Percentiles rank a stretch among this genome's conserved stretches.
These are phyloP conservation scores for Pseudocercospora crystallina DNA, from an alignment of 2,329 filamentous ascomycete genomes.

Conservation along the genomic window DNA sequence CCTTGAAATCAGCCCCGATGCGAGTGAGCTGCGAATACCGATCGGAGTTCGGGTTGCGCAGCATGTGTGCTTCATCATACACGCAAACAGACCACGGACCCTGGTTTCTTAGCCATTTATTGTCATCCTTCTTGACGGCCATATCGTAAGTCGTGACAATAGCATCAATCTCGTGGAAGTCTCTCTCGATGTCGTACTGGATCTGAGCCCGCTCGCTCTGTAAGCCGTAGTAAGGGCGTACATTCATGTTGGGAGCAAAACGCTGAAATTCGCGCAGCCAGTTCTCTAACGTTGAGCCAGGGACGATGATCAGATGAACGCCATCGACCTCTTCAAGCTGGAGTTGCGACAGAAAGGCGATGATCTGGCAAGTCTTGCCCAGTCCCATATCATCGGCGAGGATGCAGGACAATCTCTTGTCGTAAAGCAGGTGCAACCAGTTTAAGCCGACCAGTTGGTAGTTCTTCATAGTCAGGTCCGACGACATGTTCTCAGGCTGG, in stretches of 20 bases:
- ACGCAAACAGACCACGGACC: conserved; percentile 60
- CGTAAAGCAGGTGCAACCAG: conserved; percentile 84
- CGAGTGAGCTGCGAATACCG: conserved; percentile 76
- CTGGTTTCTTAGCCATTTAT: conserved; percentile 60
- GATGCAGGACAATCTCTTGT: conserved; percentile 79
- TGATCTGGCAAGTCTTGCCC: conserved; percentile 96
- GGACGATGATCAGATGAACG: conserved; percentile 83
- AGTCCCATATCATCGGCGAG: conserved; percentile 94
- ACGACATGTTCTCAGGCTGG: conserved; percentile 76
- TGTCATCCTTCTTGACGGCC: conserved; percentile 60
- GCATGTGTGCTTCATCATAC: conserved; percentile 90
- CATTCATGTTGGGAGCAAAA: conserved; percentile 75
- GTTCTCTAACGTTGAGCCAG: conserved; percentile 90
- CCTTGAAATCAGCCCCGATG: conserved; percentile 77
- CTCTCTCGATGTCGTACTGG: conserved; percentile 64
- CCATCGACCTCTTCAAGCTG: conserved; percentile 67
- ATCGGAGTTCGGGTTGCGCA: conserved; percentile 84
- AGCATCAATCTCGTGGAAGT: conserved; percentile 65
- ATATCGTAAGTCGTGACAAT: conserved; percentile 73
- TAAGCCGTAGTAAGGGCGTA: conserved; percentile 71
- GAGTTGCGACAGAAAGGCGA: conserved; percentile 83
- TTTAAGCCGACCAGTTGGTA: conserved; percentile 95
- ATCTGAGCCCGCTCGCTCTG: conserved; percentile 68
- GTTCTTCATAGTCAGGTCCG: conserved; percentile 77
- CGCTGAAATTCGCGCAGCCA: conserved; percentile 88